A percentile compares a stretch with the other conserved stretches of the same genome.
phyloP scores from a whole-genome alignment of 495 filamentous ascomycete genomes.

The Lichenothelia convexa region DNA sequence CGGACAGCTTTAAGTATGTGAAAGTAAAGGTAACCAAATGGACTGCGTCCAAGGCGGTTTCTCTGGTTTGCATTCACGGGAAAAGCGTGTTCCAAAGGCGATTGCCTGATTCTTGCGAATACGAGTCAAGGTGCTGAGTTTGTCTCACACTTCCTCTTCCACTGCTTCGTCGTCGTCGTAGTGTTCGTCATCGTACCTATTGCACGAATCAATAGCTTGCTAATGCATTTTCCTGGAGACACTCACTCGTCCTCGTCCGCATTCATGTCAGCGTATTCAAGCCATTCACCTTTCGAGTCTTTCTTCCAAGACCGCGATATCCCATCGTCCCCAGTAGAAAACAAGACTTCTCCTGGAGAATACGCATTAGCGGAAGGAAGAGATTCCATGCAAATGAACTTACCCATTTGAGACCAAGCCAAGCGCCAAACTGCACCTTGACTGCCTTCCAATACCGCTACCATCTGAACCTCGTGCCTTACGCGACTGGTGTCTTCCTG shows the following conservation, averaged over 20 bases:
- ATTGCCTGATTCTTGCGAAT: no score
- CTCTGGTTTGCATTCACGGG: no score
- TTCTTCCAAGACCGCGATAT: constrained; percentile 20
- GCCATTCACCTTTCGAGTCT: constrained; percentile 11
- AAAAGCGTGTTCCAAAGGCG: no score
- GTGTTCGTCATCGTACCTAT: no score
- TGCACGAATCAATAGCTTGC: no score
- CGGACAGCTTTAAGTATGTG: no score
- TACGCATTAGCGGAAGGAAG: not conserved
- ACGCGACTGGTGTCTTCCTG: constrained; percentile 15
- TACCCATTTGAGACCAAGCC: constrained; percentile 20
- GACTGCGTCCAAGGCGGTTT: no score
- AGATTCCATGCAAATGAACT: not conserved
- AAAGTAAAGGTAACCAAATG: no score
- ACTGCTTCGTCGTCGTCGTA: no score
- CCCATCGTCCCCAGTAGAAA: constrained; percentile 22
- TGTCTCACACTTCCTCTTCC: no score
- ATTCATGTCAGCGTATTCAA: constrained; percentile 8
- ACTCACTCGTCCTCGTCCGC: constrained; percentile 3
- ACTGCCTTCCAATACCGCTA: constrained; percentile 18
- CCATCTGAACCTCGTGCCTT: constrained; percentile 18
- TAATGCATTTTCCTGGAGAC: no score
- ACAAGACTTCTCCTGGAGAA: constrained; percentile 16
- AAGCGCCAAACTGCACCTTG: constrained; percentile 25
- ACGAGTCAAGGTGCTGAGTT: no score